These are phyloP conservation scores for Sphaerulina musiva DNA, from an alignment of 2,329 filamentous ascomycete species.

Conservation along the genomic window DNA sequence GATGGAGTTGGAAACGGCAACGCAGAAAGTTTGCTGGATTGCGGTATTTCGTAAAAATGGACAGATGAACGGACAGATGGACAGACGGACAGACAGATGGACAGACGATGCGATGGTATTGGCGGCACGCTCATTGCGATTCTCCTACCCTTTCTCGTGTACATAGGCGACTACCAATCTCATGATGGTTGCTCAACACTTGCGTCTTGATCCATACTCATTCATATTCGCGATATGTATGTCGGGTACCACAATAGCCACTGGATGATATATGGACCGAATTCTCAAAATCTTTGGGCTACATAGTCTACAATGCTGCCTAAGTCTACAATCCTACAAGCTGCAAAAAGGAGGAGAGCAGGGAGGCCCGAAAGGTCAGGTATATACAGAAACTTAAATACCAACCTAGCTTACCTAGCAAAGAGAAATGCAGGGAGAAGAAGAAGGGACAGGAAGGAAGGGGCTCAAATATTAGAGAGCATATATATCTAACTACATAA, in stretches of 20 bases:
- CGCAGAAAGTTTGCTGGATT: not conserved
- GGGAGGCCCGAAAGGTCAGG: no score
- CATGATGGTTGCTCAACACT: conserved; percentile 1
- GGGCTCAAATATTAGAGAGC: no score
- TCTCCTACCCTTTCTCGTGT: not conserved
- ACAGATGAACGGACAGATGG: not conserved
- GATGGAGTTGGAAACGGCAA: conserved; percentile 4
- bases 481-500: no score
- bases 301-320: not conserved
- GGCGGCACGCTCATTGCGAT: conserved; percentile 1
- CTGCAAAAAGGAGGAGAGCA: no score
- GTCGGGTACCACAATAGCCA: no score
- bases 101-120: not conserved
- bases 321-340: not conserved
- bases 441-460: no score
- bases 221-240: not conserved
- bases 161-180: conserved; percentile 3
- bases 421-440: no score
- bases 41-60: not conserved
- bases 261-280: no score
- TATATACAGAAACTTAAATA: no score
- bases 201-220: not conserved
- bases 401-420: no score
- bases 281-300: not conserved
- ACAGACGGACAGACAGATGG: not conserved